Conservation (phyloP, 352 stramenopile genomes). For the Phytopythium mirpurense region DNA sequence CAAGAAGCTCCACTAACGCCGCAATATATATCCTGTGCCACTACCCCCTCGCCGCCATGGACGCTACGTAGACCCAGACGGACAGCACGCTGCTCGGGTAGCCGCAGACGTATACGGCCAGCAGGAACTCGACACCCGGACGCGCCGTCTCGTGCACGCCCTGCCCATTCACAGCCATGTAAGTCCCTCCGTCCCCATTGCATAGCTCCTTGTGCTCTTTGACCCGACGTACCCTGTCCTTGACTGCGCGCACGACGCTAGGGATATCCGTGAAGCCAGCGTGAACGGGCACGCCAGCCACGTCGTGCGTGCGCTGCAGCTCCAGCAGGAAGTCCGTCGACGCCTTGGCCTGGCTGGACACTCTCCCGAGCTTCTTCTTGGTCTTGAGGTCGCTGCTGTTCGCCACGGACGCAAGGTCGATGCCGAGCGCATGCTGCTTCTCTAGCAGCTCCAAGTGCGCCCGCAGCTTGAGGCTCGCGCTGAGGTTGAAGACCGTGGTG, state of each 20-base stretch:
- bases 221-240: constrained; percentile 54
- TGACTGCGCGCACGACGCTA: constrained; percentile 74
- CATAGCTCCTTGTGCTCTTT: no score
- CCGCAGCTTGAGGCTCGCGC: constrained; percentile 75
- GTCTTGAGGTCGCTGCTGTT: constrained; percentile 8
- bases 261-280: constrained; percentile 85
- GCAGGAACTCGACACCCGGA: constrained; percentile 85
- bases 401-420: constrained; percentile 1
- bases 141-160: constrained; percentile 88
- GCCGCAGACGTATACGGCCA: constrained; percentile 81
- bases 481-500: constrained; percentile 86
- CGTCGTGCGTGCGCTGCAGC: constrained; percentile 32
- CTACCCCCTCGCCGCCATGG: constrained; percentile 25
- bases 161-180: constrained; percentile 20
- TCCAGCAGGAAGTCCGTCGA: constrained; percentile 18
- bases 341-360: constrained; percentile 7
- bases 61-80: constrained; percentile 91
- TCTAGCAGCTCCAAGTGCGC: constrained; percentile 72
- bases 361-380: not conserved
- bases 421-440: constrained; percentile 12
- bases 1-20: constrained; percentile 42
- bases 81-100: constrained; percentile 88
- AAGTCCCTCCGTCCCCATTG: not conserved
- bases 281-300: constrained; percentile 84
- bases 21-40: not conserved